phyloP scores from a whole-genome alignment of 2,329 filamentous ascomycete genomes.

The Bipolaris zeicola region DNA sequence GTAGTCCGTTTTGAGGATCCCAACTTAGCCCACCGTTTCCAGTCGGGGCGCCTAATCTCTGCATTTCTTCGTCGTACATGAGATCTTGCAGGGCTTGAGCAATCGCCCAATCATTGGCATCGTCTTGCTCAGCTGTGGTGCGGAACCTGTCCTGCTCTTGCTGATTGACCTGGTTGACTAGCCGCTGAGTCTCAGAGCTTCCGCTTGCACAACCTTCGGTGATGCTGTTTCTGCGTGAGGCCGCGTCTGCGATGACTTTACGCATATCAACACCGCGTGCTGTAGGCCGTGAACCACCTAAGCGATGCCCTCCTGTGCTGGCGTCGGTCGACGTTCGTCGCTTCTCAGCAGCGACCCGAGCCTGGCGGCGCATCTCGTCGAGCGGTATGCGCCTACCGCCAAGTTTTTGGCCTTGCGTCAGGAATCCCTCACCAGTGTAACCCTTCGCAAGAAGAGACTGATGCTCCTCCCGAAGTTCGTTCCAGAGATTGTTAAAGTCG shows the following conservation, averaged over 20 bases:
- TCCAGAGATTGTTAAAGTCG: conserved; percentile 84
- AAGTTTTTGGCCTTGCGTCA: conserved; percentile 74
- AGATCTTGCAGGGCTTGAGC: conserved; percentile 84
- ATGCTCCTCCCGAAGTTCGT: conserved; percentile 86
- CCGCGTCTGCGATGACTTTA: conserved; percentile 72
- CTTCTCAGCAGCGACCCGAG: conserved; percentile 75
- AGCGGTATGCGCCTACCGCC: conserved; percentile 64
- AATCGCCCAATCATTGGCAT: conserved; percentile 86
- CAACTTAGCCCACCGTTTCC: conserved; percentile 44
- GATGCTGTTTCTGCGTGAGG: conserved; percentile 67
- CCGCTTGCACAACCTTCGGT: conserved; percentile 78
- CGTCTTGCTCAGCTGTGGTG: conserved; percentile 84
- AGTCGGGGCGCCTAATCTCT: conserved; percentile 48
- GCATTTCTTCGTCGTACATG: conserved; percentile 75
- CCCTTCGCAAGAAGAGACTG: conserved; percentile 77
- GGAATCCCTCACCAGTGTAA: conserved; percentile 88
- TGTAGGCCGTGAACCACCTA: conserved; percentile 67
- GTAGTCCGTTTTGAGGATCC: conserved; percentile 45
- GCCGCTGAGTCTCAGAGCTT: conserved; percentile 67
- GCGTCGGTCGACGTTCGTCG: conserved; percentile 62
- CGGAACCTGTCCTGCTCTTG: conserved; percentile 73
- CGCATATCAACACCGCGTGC: conserved; percentile 71
- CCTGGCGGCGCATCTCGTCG: conserved; percentile 75
- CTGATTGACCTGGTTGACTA: conserved; percentile 68
- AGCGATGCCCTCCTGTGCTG: conserved; percentile 73